A percentile compares a stretch with the other conserved stretches of the same genome.
phyloP scores from a whole-genome alignment of 139 green algal genomes.

The Picochlorum sp. region DNA sequence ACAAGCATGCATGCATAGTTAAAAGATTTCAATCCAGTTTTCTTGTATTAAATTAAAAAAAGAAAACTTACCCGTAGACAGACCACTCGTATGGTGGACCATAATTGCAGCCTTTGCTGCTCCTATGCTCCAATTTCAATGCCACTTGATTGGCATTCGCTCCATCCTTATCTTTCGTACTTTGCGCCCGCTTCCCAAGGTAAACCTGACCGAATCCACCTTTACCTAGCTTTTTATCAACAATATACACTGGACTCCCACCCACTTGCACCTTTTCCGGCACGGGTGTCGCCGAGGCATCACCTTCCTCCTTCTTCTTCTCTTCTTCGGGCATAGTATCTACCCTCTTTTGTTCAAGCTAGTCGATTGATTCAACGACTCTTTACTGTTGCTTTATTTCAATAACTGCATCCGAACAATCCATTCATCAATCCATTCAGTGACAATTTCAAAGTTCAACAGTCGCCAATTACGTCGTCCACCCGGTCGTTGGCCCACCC shows the following conservation, averaged over 20 bases:
- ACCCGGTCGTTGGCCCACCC: too few relatives aligned
- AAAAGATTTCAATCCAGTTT: neutral
- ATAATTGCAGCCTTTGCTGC: slow-evolving; percentile 96
- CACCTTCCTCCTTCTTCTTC: slow-evolving; percentile 2
- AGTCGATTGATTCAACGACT: neutral
- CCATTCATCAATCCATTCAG: too few relatives aligned
- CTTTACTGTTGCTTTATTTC: too few relatives aligned
- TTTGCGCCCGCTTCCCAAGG: slow-evolving; percentile 46
- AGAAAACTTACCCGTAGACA: slow-evolving; percentile 80
- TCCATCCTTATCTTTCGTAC: slow-evolving; percentile 62
- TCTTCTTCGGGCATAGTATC: neutral
- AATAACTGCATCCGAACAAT: too few relatives aligned
- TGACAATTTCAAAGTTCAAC: too few relatives aligned
- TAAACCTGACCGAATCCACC: slow-evolving; percentile 93
- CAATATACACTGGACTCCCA: slow-evolving; percentile 71
- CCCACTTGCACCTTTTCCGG: slow-evolving; percentile 68
- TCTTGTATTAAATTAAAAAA: neutral
- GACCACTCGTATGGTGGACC: slow-evolving; percentile 97
- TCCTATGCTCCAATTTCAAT: slow-evolving; percentile 96
- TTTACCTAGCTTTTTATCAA: slow-evolving; percentile 88
- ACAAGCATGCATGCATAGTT: too few relatives aligned
- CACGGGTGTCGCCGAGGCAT: neutral
- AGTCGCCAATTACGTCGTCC: too few relatives aligned
- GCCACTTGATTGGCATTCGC: slow-evolving; percentile 74
- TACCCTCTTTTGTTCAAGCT: neutral